A percentile compares a stretch with the other conserved stretches of the same genome.
Evolutionary conservation across 2,329 filamentous ascomycete species (phyloP).

Genomic region (Sarocladium strictum): DNA sequence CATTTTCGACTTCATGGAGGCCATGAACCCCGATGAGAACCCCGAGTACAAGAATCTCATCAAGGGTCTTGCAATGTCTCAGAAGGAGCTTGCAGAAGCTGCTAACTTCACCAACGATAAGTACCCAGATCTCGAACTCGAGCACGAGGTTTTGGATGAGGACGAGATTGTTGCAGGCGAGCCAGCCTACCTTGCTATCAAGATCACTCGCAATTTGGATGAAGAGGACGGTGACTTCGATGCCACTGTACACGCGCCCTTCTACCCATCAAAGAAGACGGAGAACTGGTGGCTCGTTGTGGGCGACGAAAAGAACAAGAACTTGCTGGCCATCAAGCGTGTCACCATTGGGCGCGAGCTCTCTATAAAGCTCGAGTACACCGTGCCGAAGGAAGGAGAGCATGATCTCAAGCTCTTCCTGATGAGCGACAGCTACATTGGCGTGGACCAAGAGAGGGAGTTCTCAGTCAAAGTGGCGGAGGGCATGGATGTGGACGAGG

Average conservation of each 20-base stretch:
- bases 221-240: conserved; percentile 61
- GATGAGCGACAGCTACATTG: conserved; percentile 96
- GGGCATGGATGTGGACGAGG: conserved; percentile 90
- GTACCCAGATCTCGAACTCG: conserved; percentile 90
- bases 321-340: conserved; percentile 85
- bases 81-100: conserved; percentile 79
- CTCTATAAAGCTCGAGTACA: conserved; percentile 78
- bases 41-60: conserved; percentile 72
- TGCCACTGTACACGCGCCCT: conserved; percentile 84
- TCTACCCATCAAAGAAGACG: conserved; percentile 86
- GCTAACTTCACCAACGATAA: conserved; percentile 93
- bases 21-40: conserved; percentile 95
- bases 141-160: conserved; percentile 77
- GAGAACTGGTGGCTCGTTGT: conserved; percentile 99
- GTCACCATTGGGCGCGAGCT: conserved; percentile 78
- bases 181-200: conserved; percentile 76
- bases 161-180: conserved; percentile 75
- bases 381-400: conserved; percentile 75
- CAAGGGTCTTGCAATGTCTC: conserved; percentile 70
- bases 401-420: conserved; percentile 87
- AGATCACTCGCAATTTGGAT: conserved; percentile 78
- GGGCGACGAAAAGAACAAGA: conserved; percentile 84
- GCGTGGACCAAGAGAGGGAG: conserved; percentile 89
- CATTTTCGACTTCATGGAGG: conserved; percentile 96
- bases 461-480: conserved; percentile 84